Evolutionary conservation across 768 basidiomycete genomes (phyloP).

Genomic region (Phallus indusiatus): DNA sequence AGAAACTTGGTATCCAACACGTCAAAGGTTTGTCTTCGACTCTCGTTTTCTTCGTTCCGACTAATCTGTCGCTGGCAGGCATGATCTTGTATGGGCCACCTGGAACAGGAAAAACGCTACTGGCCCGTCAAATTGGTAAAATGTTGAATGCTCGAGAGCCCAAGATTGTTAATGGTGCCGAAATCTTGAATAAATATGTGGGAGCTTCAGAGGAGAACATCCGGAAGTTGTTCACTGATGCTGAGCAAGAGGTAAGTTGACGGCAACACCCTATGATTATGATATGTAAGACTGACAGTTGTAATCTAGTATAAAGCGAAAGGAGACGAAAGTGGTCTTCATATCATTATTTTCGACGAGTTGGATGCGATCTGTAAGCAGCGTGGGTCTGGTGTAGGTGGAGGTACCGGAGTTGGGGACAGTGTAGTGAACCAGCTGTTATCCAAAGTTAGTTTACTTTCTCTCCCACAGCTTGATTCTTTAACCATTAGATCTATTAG

Average conservation of each 20-base stretch:
- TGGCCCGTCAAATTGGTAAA: constrained; percentile 97
- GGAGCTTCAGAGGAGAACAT: constrained; percentile 98
- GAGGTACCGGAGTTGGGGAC: constrained; percentile 96
- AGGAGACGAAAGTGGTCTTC: constrained; percentile 91
- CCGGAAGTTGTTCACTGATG: constrained; percentile 94
- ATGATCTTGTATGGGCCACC: constrained; percentile 94
- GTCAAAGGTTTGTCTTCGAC: constrained; percentile 66
- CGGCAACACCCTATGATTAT: neutral
- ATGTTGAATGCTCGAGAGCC: constrained; percentile 98
- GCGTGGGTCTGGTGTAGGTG: constrained; percentile 55
- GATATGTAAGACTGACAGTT: neutral
- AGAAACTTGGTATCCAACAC: constrained; percentile 96
- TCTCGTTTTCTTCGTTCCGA: neutral
- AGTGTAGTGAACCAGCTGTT: constrained; percentile 97
- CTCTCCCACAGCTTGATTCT: neutral
- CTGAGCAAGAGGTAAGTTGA: constrained; percentile 77
- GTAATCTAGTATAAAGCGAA: constrained; percentile 82
- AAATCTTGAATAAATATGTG: constrained; percentile 94
- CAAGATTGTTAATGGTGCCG: constrained; percentile 97
- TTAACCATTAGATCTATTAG: constrained; percentile 30
- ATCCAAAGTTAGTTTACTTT: constrained; percentile 67
- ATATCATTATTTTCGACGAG: constrained; percentile 99
- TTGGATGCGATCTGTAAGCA: constrained; percentile 98
- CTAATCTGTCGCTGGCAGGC: constrained; percentile 34
- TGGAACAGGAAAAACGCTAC: constrained; percentile 96